phyloP scores from a whole-genome alignment of 495 filamentous ascomycete genomes.

The Glutinoglossum americanum region DNA sequence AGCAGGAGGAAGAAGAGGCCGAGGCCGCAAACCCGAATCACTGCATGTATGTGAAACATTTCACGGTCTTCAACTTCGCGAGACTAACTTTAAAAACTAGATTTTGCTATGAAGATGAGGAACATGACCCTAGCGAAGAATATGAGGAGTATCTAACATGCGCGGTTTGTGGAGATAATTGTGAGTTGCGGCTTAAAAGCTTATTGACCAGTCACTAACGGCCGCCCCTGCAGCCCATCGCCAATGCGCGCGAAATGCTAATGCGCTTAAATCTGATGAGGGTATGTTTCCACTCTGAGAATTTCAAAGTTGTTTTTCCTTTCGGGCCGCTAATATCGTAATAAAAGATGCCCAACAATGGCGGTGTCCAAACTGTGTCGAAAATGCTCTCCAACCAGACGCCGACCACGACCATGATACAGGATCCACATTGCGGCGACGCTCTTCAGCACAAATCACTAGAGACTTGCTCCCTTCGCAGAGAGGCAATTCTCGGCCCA shows the following conservation, averaged over 20 bases:
- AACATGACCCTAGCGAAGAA: slow-evolving; percentile 67
- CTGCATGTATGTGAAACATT: slow-evolving; percentile 39
- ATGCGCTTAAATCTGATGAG: slow-evolving; percentile 44
- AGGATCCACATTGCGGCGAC: slow-evolving; percentile 12
- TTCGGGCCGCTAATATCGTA: slow-evolving; percentile 10
- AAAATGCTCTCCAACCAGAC: slow-evolving; percentile 39
- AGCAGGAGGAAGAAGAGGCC: slow-evolving; percentile 43
- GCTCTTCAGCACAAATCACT: slow-evolving; percentile 29
- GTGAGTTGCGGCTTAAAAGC: slow-evolving; percentile 30
- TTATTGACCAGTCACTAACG: background rate
- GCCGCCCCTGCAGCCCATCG: slow-evolving; percentile 47
- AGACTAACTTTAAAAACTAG: slow-evolving; percentile 20
- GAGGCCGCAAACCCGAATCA: slow-evolving; percentile 35
- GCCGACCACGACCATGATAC: slow-evolving; percentile 7
- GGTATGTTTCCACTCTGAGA: slow-evolving; percentile 25
- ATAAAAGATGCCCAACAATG: slow-evolving; percentile 38
- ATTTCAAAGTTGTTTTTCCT: background rate
- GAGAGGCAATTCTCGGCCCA: slow-evolving; percentile 44
- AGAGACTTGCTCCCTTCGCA: slow-evolving; percentile 59
- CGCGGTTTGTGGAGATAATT: slow-evolving; percentile 64
- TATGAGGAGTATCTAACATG: slow-evolving; percentile 75
- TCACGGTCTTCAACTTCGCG: background rate
- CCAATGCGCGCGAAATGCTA: slow-evolving; percentile 72
- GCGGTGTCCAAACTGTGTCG: slow-evolving; percentile 61
- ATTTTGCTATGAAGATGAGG: slow-evolving; percentile 65